These are phyloP conservation scores for Penicillium sp. DNA, from an alignment of 2,329 filamentous ascomycete genomes.

Conservation along the genomic window DNA sequence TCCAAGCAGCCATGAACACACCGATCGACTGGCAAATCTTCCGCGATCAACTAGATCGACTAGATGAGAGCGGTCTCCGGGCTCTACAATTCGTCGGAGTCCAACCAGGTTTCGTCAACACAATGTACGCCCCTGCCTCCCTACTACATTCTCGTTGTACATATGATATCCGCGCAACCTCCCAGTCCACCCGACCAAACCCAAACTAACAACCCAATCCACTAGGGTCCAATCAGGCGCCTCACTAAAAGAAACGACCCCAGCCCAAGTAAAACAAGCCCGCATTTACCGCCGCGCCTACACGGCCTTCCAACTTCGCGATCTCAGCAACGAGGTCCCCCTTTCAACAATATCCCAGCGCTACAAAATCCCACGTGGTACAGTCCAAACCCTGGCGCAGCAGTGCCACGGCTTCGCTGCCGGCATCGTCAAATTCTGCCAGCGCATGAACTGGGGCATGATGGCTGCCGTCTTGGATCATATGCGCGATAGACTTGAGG, in stretches of 20 bases:
- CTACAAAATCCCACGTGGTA: slow-evolving; percentile 67
- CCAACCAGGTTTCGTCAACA: slow-evolving; percentile 64
- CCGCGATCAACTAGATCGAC: slow-evolving; percentile 64
- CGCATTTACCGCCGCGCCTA: slow-evolving; percentile 71
- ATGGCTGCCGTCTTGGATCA: slow-evolving; percentile 71
- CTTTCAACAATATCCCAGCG: slow-evolving; percentile 67
- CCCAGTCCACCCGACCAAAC: not conserved
- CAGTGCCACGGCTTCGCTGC: slow-evolving; percentile 75
- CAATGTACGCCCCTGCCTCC: slow-evolving; percentile 49
- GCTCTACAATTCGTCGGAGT: slow-evolving; percentile 67
- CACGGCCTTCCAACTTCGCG: slow-evolving; percentile 71
- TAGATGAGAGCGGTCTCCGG: slow-evolving; percentile 69
- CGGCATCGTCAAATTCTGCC: slow-evolving; percentile 75
- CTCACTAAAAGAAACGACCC: slow-evolving; percentile 59
- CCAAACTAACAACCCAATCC: slow-evolving; percentile 6
- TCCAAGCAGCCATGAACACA: slow-evolving; percentile 51
- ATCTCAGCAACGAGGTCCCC: slow-evolving; percentile 73
- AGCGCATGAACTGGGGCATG: slow-evolving; percentile 72
- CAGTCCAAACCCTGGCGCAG: slow-evolving; percentile 69
- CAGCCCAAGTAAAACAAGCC: slow-evolving; percentile 58
- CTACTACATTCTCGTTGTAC: not conserved
- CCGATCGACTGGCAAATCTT: slow-evolving; percentile 71
- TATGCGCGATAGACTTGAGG: slow-evolving; percentile 69
- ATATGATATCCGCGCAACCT: not conserved
- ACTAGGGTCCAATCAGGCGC: slow-evolving; percentile 63